These are phyloP conservation scores for Hypoxylon cercidicola DNA, from an alignment of 495 filamentous ascomycete genomes.

Conservation along the genomic window DNA sequence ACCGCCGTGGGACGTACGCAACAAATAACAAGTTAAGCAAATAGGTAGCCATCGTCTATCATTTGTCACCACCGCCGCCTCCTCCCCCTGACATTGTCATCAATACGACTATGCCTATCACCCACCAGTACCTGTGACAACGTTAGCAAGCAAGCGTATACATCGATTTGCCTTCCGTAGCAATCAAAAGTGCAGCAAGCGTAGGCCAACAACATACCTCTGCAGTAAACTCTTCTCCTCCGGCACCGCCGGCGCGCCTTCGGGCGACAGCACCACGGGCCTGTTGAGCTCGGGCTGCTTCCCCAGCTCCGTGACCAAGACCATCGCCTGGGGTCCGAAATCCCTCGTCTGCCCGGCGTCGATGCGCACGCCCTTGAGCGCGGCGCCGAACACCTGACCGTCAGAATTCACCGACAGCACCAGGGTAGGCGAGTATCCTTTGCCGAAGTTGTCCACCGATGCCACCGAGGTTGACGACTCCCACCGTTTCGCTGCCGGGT, in stretches of 20 bases:
- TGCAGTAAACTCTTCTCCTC: slow-evolving; percentile 77
- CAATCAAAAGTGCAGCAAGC: slow-evolving; percentile 27
- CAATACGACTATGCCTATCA: slow-evolving; percentile 54
- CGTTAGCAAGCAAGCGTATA: slow-evolving; percentile 31
- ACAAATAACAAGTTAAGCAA: slow-evolving; percentile 3
- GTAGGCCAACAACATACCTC: slow-evolving; percentile 62
- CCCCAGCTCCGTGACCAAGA: slow-evolving; percentile 58
- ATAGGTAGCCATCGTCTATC: slow-evolving; percentile 30
- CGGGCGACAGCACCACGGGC: slow-evolving; percentile 69
- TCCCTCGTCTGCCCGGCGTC: slow-evolving; percentile 66
- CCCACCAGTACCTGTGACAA: slow-evolving; percentile 63
- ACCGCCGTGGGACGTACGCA: neutral
- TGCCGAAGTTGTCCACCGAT: slow-evolving; percentile 60
- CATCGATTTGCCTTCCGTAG: neutral
- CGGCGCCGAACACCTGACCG: slow-evolving; percentile 55
- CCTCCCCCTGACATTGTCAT: slow-evolving; percentile 54
- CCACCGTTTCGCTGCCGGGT: slow-evolving; percentile 53
- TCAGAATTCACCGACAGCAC: slow-evolving; percentile 54
- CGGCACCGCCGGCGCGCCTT: slow-evolving; percentile 66
- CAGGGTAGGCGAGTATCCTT: slow-evolving; percentile 63
- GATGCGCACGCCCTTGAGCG: slow-evolving; percentile 55
- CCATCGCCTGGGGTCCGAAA: slow-evolving; percentile 64
- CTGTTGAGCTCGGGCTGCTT: slow-evolving; percentile 70
- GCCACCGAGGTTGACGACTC: slow-evolving; percentile 59
- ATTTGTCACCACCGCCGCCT: slow-evolving; percentile 52